phyloP scores from a whole-genome alignment of 2,329 filamentous ascomycete genomes.

The Aspergillus glaucus region DNA sequence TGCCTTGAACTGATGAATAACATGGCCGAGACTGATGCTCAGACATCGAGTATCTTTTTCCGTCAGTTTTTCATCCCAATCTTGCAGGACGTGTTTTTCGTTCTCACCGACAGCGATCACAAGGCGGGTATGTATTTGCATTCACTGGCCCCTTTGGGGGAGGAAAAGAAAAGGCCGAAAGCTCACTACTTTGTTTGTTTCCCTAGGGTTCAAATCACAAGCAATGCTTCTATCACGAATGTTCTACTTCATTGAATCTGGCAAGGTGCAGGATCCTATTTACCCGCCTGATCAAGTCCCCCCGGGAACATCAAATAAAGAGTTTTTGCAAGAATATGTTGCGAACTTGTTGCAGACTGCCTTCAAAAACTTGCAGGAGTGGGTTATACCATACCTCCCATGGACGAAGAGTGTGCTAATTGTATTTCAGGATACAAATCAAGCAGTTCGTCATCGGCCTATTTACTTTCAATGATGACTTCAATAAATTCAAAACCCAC shows the following conservation, averaged over 20 bases:
- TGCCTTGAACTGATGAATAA: slow-evolving; percentile 96
- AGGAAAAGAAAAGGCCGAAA: background rate
- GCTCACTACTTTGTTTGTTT: slow-evolving; percentile 2
- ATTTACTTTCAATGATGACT: slow-evolving; percentile 79
- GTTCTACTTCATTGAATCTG: slow-evolving; percentile 87
- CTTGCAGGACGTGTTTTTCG: slow-evolving; percentile 96
- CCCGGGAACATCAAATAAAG: slow-evolving; percentile 76
- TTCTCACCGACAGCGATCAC: slow-evolving; percentile 94
- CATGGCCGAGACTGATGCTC: slow-evolving; percentile 82
- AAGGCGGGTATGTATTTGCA: slow-evolving; percentile 61
- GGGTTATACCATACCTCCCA: slow-evolving; percentile 39
- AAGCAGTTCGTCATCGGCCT: slow-evolving; percentile 82
- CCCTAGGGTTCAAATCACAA: slow-evolving; percentile 82
- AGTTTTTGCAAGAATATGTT: slow-evolving; percentile 86
- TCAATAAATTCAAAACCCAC: slow-evolving; percentile 91
- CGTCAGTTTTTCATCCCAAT: slow-evolving; percentile 95
- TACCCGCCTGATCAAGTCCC: slow-evolving; percentile 80
- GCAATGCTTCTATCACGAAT: slow-evolving; percentile 88
- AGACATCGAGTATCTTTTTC: slow-evolving; percentile 92
- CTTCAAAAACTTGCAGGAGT: slow-evolving; percentile 89
- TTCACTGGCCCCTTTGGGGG: background rate
- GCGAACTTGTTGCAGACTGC: slow-evolving; percentile 77
- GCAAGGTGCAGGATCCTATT: slow-evolving; percentile 88
- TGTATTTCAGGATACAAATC: slow-evolving; percentile 65
- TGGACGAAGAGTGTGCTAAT: slow-evolving; percentile 28